phyloP scores from a whole-genome alignment of 2,329 filamentous ascomycete genomes.

The Biscogniauxia mediterranea region DNA sequence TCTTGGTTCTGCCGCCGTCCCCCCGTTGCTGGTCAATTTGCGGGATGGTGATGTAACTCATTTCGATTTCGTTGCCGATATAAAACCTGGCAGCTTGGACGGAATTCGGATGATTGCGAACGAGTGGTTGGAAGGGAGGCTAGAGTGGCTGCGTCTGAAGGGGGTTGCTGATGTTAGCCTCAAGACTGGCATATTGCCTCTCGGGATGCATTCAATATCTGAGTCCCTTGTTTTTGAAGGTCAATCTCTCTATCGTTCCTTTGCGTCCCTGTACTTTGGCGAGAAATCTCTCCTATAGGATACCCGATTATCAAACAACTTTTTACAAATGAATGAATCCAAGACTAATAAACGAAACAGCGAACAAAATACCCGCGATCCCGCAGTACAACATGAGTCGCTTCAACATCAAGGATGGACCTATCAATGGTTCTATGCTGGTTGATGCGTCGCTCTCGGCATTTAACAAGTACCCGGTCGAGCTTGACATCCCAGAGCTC shows the following conservation, averaged over 20 bases:
- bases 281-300: slow-evolving; percentile 48
- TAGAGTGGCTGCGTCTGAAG: slow-evolving; percentile 68
- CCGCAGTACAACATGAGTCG: slow-evolving; percentile 81
- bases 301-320: slow-evolving; percentile 18
- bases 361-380: slow-evolving; percentile 69
- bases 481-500: slow-evolving; percentile 73
- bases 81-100: slow-evolving; percentile 73
- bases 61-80: slow-evolving; percentile 75
- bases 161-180: slow-evolving; percentile 72
- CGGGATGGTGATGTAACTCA: slow-evolving; percentile 74
- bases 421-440: slow-evolving; percentile 64
- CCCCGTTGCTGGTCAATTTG: slow-evolving; percentile 72
- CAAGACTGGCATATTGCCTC: slow-evolving; percentile 73
- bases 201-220: slow-evolving; percentile 74
- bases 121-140: slow-evolving; percentile 80
- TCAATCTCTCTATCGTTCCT: slow-evolving; percentile 68
- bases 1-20: slow-evolving; percentile 74
- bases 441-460: slow-evolving; percentile 74
- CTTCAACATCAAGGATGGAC: slow-evolving; percentile 73
- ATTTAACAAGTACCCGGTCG: slow-evolving; percentile 75
- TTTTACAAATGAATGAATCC: slow-evolving; percentile 13
- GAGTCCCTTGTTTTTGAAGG: slow-evolving; percentile 80
- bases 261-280: slow-evolving; percentile 60
- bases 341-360: slow-evolving; percentile 47
- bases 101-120: slow-evolving; percentile 78